These are phyloP conservation scores for Phoenix roebelenii DNA, from an alignment of 176 grass and related monocot species.

Conservation along the genomic window DNA sequence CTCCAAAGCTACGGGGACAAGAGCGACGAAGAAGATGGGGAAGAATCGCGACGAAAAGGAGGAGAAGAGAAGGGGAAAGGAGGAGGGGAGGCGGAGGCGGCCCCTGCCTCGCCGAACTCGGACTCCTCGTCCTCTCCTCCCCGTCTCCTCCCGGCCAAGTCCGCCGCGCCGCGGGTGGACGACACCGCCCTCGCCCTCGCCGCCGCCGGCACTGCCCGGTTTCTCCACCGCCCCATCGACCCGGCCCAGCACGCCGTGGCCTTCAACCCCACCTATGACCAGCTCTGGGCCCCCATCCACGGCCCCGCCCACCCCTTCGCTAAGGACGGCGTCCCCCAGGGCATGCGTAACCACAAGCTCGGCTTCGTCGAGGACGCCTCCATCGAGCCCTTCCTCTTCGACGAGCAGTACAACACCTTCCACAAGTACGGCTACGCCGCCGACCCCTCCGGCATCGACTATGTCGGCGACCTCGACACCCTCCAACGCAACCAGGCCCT, in stretches of 20 bases:
- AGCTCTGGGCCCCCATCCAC: slow-evolving; percentile 82
- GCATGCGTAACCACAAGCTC: slow-evolving; percentile 95
- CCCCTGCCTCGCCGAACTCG: slow-evolving; percentile 53
- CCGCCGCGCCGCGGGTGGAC: slow-evolving; percentile 68
- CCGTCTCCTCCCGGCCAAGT: slow-evolving; percentile 49
- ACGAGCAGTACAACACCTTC: slow-evolving; percentile 97
- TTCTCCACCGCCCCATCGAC: slow-evolving; percentile 56
- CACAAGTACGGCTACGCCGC: slow-evolving; percentile 81
- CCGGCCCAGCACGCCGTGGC: slow-evolving; percentile 62
- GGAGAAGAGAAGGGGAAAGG: neutral
- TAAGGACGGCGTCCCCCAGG: slow-evolving; percentile 50
- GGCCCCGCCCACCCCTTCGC: slow-evolving; percentile 73
- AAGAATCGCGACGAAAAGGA: too few species aligned
- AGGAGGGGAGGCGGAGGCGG: neutral
- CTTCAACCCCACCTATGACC: slow-evolving; percentile 92
- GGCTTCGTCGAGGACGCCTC: slow-evolving; percentile 86
- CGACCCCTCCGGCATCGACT: slow-evolving; percentile 75
- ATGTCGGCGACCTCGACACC: slow-evolving; percentile 50
- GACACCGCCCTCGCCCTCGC: slow-evolving; percentile 78
- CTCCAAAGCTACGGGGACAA: too few species aligned
- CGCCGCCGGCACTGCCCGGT: slow-evolving; percentile 33
- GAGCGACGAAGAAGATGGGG: too few species aligned
- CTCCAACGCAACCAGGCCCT: slow-evolving; percentile 32
- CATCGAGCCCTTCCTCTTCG: slow-evolving; percentile 86
- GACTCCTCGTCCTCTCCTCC: slow-evolving; percentile 30